A percentile compares a stretch with the other conserved stretches of the same genome.
Conservation (phyloP, 2,329 filamentous ascomycete species). For the Trichoderma guizhouense region DNA sequence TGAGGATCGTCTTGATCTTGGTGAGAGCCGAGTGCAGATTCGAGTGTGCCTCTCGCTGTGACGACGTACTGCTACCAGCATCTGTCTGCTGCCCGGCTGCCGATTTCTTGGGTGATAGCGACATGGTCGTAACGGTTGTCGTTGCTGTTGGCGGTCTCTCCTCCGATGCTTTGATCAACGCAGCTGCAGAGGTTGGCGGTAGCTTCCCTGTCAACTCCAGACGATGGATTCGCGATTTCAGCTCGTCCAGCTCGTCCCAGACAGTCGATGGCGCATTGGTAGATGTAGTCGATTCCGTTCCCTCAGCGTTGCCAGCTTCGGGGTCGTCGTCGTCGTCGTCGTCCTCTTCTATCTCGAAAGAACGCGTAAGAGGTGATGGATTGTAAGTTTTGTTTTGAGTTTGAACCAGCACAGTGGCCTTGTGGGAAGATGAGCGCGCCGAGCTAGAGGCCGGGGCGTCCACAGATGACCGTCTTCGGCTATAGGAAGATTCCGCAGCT, state of each 20-base stretch:
- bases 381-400: constrained; percentile 43
- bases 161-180: constrained; percentile 68
- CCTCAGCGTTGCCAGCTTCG: constrained; percentile 50
- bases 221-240: constrained; percentile 88
- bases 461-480: constrained; percentile 43
- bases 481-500: constrained; percentile 29
- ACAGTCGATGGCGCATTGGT: constrained; percentile 88
- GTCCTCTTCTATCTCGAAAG: constrained; percentile 34
- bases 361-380: constrained; percentile 57
- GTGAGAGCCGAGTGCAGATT: constrained; percentile 75
- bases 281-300: constrained; percentile 82
- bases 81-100: constrained; percentile 27
- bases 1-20: constrained; percentile 71
- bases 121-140: constrained; percentile 86
- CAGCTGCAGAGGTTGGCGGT: constrained; percentile 76
- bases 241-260: constrained; percentile 94
- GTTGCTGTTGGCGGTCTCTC: constrained; percentile 88
- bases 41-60: constrained; percentile 64
- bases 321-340: constrained; percentile 26
- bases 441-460: constrained; percentile 42
- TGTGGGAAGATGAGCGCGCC: constrained; percentile 44
- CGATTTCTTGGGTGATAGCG: constrained; percentile 77
- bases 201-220: constrained; percentile 87
- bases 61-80: constrained; percentile 41
- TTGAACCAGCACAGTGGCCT: constrained; percentile 29